Evolutionary conservation across 345 rosid genomes (phyloP), one percentile per base, ranked within the genome.

Genomic region (Lepidium aucheri): DNA sequence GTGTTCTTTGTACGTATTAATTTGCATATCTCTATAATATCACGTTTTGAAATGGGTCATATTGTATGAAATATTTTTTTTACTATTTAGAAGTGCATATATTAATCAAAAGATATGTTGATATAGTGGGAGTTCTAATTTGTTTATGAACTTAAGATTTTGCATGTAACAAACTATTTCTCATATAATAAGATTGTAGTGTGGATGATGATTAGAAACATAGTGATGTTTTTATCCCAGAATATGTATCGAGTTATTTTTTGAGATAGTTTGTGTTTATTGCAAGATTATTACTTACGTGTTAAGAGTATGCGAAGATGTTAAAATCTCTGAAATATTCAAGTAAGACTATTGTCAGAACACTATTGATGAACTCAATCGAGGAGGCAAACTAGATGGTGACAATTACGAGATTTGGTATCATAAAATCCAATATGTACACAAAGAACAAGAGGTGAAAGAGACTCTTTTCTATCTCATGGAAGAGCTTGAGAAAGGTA

Each of bases 331-430:
- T 56, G 0, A 43, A 34, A 22, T 6, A 63, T n/a, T 7, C 1
- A 52, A 52, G 60, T 0, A n/a, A 0, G 51, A 5, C n/a, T 38
- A 15, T 33, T 65, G 16, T 65, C 52, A 63, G 22, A 65, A 52
- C 26, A n/a, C n/a, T 2, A 53, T 65, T 41, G 61, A 1, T 28
- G 16, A 65, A 24, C 42, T 53, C n/a, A 39, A 41, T n/a, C 0
- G 26, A 42, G 60, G 40, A 39, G 28, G 30, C 2, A 39, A 65
- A 32, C 17, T 42, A 20, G 58, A 66, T 8, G 42, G 52, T 53
- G 44, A 66, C 0, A 66, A 30, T 53, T 66, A 53, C 11, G 42
- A 65, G 26, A 65, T 52, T 34, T 65, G n/a, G n/a, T n/a, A 32
- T 60, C 64, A 15, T 9, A 60, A 53, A 30, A 26, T 53, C 32